A percentile compares a stretch with the other conserved stretches of the same genome.
Conservation (phyloP, 768 basidiomycete species). For the Suillus lakei region DNA sequence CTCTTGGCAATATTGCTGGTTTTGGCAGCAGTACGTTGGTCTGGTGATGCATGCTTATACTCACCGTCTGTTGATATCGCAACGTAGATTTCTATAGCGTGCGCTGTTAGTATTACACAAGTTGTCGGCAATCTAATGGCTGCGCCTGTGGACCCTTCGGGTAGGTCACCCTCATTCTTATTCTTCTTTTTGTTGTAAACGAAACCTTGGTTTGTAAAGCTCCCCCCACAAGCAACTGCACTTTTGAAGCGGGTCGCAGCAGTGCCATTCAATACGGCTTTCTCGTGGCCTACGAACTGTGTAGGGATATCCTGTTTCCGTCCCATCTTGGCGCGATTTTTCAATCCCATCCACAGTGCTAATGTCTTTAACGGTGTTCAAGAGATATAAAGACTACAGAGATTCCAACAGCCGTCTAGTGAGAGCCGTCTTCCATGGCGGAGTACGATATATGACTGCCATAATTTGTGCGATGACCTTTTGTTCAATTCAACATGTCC, state of each 20-base stretch:
- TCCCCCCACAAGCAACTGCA: constrained; percentile 1
- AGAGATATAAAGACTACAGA: constrained; percentile 1
- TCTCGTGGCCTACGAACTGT: neutral
- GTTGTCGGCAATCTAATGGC: neutral
- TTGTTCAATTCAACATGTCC: neutral
- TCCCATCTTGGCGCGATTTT: neutral
- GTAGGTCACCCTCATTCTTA: neutral
- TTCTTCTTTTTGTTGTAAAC: neutral
- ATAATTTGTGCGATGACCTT: neutral
- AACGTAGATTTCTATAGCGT: neutral
- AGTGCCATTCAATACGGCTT: constrained; percentile 1
- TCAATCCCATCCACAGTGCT: neutral
- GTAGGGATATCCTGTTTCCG: neutral
- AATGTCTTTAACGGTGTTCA: neutral
- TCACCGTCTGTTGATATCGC: neutral
- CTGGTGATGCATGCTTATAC: neutral
- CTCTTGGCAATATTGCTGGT: neutral
- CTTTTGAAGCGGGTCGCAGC: neutral
- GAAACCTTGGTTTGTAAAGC: neutral
- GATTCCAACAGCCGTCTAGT: neutral
- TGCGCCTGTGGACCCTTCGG: neutral
- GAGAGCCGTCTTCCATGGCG: neutral
- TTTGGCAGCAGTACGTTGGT: constrained; percentile 3
- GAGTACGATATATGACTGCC: neutral
- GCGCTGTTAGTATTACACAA: neutral